These are phyloP conservation scores for Cladosporium velox DNA, from an alignment of 2,329 filamentous ascomycete genomes.

Conservation along the genomic window DNA sequence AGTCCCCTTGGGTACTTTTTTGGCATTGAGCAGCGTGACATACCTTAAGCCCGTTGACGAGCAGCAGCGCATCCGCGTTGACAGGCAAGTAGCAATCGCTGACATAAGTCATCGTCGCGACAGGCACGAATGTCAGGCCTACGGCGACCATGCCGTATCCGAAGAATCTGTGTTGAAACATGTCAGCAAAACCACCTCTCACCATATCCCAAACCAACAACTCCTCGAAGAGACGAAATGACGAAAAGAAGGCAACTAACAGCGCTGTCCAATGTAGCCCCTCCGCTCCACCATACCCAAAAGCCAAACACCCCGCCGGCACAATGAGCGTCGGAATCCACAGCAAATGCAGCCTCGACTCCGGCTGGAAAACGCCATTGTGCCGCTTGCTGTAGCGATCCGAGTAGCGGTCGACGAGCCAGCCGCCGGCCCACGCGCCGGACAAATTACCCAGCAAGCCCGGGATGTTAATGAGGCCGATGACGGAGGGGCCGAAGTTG, in stretches of 20 bases:
- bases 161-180: slow-evolving; percentile 37
- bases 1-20: neutral
- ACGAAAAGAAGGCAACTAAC: too few species aligned
- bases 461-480: slow-evolving; percentile 45
- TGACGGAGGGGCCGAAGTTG: slow-evolving; percentile 39
- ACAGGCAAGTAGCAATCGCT: slow-evolving; percentile 42
- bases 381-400: slow-evolving; percentile 45
- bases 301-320: slow-evolving; percentile 46
- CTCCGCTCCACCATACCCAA: slow-evolving; percentile 48
- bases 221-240: too few species aligned
- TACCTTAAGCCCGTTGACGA: slow-evolving; percentile 40
- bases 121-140: slow-evolving; percentile 46
- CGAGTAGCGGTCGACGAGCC: slow-evolving; percentile 47
- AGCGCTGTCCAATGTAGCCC: slow-evolving; percentile 44
- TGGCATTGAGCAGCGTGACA: neutral
- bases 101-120: slow-evolving; percentile 50
- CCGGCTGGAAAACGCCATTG: slow-evolving; percentile 49
- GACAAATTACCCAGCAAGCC: slow-evolving; percentile 47
- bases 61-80: slow-evolving; percentile 41
- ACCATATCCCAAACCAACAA: too few species aligned
- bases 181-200: neutral
- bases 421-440: slow-evolving; percentile 47
- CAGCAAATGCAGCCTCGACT: slow-evolving; percentile 46
- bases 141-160: slow-evolving; percentile 51
- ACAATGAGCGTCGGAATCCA: slow-evolving; percentile 46